Base-by-base conservation (phyloP, 2,329 filamentous ascomycete species). In the Colletotrichum sp. region DNA sequence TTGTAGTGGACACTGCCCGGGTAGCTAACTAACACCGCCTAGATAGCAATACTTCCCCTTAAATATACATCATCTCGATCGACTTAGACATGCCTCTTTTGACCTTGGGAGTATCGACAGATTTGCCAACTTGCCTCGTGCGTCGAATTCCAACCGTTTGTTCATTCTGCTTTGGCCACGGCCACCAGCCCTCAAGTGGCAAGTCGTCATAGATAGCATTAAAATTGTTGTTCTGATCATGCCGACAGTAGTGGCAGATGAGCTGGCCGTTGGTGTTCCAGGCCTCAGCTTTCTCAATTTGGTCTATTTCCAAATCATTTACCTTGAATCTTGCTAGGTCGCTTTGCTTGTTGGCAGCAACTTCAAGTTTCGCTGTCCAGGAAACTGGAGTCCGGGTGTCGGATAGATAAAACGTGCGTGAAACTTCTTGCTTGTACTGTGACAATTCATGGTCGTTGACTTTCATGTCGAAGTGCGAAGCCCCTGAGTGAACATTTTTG, bases 101-200 rank as follows among this genome's bases (percentile, higher is more conserved):
- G 43, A 12, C 43, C n/a, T 52, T 21, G 5, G 12, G 43, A 52
- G 10, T 0, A 52, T 21, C 43, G 10, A 52, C 18, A 52, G 43
- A 13, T 13, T 21, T 52, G 6, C 18, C n/a, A 21, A 6, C 13
- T n/a, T 32, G 0, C 18, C 26, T 24, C 6, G 21, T 8, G 18
- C 26, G 8, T 18, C 43, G n/a, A 4, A 2, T 13, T 10, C 1
- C 5, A n/a, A 59, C 56, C 18, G 18, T n/a, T n/a, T 52, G 5
- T 52, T 30, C 28, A 1, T n/a, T n/a, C 28, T n/a, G 4, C 10
- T 71, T 66, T 3, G 70, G 71, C 71, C 71, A 76, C 3, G 71
- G 74, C 74, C 74, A 74, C 74, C 66, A 76, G 10, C 74, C 74
- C 30, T 62, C 18, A 30, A 76, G n/a, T 2, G 64, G 61, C 58